These are phyloP conservation scores for Phallus indusiatus DNA, from an alignment of 768 basidiomycete genomes.

Conservation along the genomic window DNA sequence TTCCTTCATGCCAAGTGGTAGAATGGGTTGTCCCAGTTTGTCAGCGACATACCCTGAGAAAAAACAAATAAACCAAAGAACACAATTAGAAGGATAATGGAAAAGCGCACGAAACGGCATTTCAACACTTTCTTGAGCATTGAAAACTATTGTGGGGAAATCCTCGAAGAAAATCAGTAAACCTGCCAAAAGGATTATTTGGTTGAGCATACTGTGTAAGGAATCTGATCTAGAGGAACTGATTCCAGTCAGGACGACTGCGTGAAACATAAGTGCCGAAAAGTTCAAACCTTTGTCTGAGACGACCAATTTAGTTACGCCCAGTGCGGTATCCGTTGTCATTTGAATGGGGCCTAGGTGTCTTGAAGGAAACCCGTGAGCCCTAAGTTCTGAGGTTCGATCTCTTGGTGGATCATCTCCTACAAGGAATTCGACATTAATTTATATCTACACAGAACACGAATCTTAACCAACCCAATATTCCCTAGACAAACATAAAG, in stretches of 20 bases:
- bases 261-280: background rate
- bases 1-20: slow-evolving; percentile 87
- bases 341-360: slow-evolving; percentile 87
- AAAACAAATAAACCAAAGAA: slow-evolving; percentile 37
- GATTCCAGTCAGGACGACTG: background rate
- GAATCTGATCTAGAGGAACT: slow-evolving; percentile 63
- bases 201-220: slow-evolving; percentile 43
- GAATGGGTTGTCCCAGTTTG: slow-evolving; percentile 47
- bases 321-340: slow-evolving; percentile 97
- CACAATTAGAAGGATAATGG: background rate
- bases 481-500: slow-evolving; percentile 34
- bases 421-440: slow-evolving; percentile 22
- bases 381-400: slow-evolving; percentile 80
- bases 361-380: slow-evolving; percentile 76
- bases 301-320: slow-evolving; percentile 79
- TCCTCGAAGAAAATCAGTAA: slow-evolving; percentile 39
- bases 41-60: slow-evolving; percentile 38
- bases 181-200: no score
- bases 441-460: background rate
- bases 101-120: slow-evolving; percentile 86
- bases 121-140: slow-evolving; percentile 81
- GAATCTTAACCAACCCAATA: slow-evolving; percentile 36
- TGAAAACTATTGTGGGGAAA: slow-evolving; percentile 84
- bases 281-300: slow-evolving; percentile 48
- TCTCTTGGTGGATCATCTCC: slow-evolving; percentile 97